Base-by-base conservation (phyloP, 2,329 filamentous ascomycete species). In the Phoma sp. region DNA sequence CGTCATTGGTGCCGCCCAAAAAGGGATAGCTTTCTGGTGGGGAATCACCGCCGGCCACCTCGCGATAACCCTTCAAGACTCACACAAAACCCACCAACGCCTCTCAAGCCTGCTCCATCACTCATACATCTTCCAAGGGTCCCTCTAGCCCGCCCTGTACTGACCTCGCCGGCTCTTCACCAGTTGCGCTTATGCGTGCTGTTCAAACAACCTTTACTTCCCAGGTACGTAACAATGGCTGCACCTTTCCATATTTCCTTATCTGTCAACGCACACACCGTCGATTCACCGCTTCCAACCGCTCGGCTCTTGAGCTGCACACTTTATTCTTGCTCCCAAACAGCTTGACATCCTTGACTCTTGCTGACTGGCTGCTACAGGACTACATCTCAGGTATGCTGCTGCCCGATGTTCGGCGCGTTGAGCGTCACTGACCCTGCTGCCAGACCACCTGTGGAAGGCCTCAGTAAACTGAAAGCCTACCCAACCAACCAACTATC, bases 391-490 rank as follows among this genome's bases (percentile, higher is more conserved):
- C 84, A 80, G 81, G 80, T 82, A 81, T 72, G 76, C 62, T 62
- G 57, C 47, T 39, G 52, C 43, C 55, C 47, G 48, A 48, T 53
- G 36, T 59, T 62, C 33, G 29, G 52, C 56, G 43, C 56, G 52
- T 57, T 34, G 45, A 56, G 55, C 56, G 40, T 46, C 53, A 53
- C 68, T 71, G 51, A 73, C 64, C 47, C 23, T 48, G 32, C 47
- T 56, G 33, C 43, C 58, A 81, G 84, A 87, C 80, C 85, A 87
- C 79, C 81, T 87, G 76, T 87, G 85, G 85, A 87, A 87, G 80
- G 84, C 84, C 68, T 85, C 83, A 72, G 81, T 83, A 73, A 86
- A 85, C 76, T 86, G 79, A 83, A 77, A 63, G 60, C 57, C 59
- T 67, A 39, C 64, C 56, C 56, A 63, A 65, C 42, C 64, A 17